Base-by-base conservation (phyloP, 2,329 filamentous ascomycete genomes). In the Alternaria hordeiaustralica region DNA sequence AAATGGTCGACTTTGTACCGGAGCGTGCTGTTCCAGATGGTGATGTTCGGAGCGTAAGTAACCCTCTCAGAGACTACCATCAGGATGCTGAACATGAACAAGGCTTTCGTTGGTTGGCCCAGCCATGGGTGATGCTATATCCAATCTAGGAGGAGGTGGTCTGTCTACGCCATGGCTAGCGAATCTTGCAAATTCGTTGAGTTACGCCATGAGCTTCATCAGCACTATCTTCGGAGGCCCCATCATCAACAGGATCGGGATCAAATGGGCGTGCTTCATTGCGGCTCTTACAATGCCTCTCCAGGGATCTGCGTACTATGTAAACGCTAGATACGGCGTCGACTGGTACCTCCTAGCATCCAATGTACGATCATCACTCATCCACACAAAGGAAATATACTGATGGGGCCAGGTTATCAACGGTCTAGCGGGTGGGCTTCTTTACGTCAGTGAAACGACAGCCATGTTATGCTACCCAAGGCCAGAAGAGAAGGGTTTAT, bases 361-460 rank as follows among this genome's bases (percentile, higher is more conserved):
- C 33, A 65, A 47, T 43, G 63, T 65, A 63, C 41, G 51, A 33
- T 33, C 18, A 2, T 11, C 11, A 41, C 6, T 21, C 23, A 15
- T 23, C 1, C 33, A 12, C 6, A 33, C 44, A 18, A 20, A 2
- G 3, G 30, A 21, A 30, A 26, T 10, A 47, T 28, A 36, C 46
- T 47, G n/a, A 57, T 46, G 7, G 13, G 28, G 9, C 21, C 13
- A 64, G 61, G 30, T 58, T 15, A 55, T 65, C 26, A 63, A 56
- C 43, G 63, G 63, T 6, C n/a, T 49, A 9, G 60, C 60, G 21
- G 43, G 49, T 3, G 63, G 63, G 2, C 55, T 65, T 26, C 44
- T 65, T 12, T 65, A 65, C 21, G 63, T 65, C 4, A 30, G 60
- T n/a, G 63, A 65, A 45, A 65, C 63, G 21, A 65, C 63, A n/a